Percentiles rank a stretch among this genome's conserved stretches.
phyloP scores from a whole-genome alignment of 495 filamentous ascomycete species.

The Talaromyces adpressus region DNA sequence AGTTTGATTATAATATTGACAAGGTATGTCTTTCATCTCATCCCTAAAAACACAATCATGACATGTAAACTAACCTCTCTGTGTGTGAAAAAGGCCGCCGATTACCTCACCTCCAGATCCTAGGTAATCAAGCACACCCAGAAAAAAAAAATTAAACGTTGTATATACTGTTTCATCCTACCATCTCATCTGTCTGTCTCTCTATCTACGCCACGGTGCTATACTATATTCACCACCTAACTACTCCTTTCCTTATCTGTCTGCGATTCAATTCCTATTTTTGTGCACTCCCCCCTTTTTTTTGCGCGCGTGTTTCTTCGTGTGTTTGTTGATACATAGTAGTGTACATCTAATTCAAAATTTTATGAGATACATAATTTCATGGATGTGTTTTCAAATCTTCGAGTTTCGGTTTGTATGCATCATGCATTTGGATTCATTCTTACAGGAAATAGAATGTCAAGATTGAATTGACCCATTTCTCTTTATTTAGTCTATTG shows the following conservation, averaged over 20 bases:
- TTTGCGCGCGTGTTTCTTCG: background rate
- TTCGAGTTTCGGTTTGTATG: background rate
- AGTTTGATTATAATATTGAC: slow-evolving; percentile 91
- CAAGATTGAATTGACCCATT: too few species aligned
- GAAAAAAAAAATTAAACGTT: slow-evolving; percentile 8
- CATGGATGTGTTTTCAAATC: too few species aligned
- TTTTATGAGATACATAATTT: background rate
- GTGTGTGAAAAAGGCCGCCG: slow-evolving; percentile 25
- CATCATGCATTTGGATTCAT: background rate
- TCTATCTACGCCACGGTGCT: background rate
- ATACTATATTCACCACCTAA: background rate
- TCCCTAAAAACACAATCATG: background rate
- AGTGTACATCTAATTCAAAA: slow-evolving; percentile 16
- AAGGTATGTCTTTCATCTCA: slow-evolving; percentile 56
- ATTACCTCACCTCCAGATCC: slow-evolving; percentile 32
- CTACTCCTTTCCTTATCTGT: background rate
- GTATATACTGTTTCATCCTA: slow-evolving; percentile 12
- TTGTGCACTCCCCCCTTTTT: background rate
- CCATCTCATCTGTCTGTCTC: slow-evolving; percentile 10
- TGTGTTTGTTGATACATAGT: slow-evolving; percentile 12
- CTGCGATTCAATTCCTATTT: background rate
- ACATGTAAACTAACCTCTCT: background rate
- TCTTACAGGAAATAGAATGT: too few species aligned
- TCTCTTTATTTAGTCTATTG: background rate
- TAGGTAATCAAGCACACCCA: slow-evolving; percentile 16